These are phyloP conservation scores for Rhizoctonia solani DNA, from an alignment of 1,284 basidiomycete species.

Conservation along the genomic window DNA sequence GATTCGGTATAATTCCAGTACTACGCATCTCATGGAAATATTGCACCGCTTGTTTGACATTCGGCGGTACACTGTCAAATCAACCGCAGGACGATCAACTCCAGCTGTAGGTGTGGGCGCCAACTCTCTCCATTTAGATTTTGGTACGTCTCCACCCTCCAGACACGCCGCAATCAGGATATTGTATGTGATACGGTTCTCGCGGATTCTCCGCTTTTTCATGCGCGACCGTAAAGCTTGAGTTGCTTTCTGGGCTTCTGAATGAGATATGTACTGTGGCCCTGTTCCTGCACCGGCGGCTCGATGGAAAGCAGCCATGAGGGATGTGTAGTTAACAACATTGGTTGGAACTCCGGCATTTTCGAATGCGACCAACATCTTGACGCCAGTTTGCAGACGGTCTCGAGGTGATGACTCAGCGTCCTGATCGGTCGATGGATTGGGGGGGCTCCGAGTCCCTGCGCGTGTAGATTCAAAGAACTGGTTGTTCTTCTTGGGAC, in stretches of 20 bases:
- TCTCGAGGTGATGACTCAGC: not conserved
- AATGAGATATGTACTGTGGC: slow-evolving; percentile 44
- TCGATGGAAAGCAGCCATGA: slow-evolving; percentile 63
- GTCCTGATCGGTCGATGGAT: not conserved
- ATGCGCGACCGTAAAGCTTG: slow-evolving; percentile 62
- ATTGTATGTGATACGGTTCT: slow-evolving; percentile 71
- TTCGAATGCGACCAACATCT: slow-evolving; percentile 73
- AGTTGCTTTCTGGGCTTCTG: slow-evolving; percentile 53
- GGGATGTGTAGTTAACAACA: slow-evolving; percentile 71
- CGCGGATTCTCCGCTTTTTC: slow-evolving; percentile 55
- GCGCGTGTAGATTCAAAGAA: not conserved
- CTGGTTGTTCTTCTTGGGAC: slow-evolving; percentile 49
- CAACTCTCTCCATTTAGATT: slow-evolving; percentile 42
- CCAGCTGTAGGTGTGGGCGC: not conserved
- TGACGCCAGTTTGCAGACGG: slow-evolving; percentile 61
- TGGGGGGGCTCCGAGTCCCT: not conserved
- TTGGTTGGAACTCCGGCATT: slow-evolving; percentile 61
- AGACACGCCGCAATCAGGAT: slow-evolving; percentile 69
- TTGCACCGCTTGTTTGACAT: slow-evolving; percentile 58
- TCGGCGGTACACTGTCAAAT: slow-evolving; percentile 46
- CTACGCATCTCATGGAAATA: slow-evolving; percentile 70
- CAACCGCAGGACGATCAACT: not conserved
- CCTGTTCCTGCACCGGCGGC: slow-evolving; percentile 49
- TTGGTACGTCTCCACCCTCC: slow-evolving; percentile 40
- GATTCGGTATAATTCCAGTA: slow-evolving; percentile 54